Conservation (phyloP, 768 basidiomycete genomes). For the Sarcodon aspratus region DNA sequence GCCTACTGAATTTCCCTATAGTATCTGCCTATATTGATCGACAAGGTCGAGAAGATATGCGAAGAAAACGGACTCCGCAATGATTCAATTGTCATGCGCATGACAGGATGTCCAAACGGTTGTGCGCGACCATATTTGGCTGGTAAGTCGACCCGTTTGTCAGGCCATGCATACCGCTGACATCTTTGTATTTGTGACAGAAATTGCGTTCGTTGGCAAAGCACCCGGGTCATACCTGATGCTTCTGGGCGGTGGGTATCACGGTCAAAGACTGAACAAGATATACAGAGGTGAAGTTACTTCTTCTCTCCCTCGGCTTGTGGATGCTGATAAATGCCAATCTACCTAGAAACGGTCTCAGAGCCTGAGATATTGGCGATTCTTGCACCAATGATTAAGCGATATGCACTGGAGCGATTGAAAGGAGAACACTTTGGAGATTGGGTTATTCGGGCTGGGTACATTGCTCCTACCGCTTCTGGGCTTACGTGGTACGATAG, state of each 20-base stretch:
- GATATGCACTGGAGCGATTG: constrained; percentile 76
- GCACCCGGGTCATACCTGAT: constrained; percentile 87
- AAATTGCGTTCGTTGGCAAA: constrained; percentile 95
- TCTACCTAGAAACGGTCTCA: constrained; percentile 61
- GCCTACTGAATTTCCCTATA: constrained; percentile 15
- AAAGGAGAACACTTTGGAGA: constrained; percentile 94
- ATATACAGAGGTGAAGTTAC: constrained; percentile 59
- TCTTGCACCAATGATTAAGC: constrained; percentile 87
- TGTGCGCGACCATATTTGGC: constrained; percentile 91
- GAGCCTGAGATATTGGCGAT: constrained; percentile 90
- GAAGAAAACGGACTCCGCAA: constrained; percentile 90
- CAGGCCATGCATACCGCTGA: background rate
- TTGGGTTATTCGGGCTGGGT: constrained; percentile 86
- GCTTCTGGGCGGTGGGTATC: constrained; percentile 93
- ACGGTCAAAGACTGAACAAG: constrained; percentile 92
- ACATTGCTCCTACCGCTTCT: constrained; percentile 75
- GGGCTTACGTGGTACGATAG: constrained; percentile 84
- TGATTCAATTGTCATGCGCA: constrained; percentile 95
- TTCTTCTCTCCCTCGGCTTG: background rate
- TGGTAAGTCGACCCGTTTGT: constrained; percentile 30
- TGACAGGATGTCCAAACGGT: constrained; percentile 96
- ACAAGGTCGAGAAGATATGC: constrained; percentile 91
- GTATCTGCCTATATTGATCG: constrained; percentile 87
- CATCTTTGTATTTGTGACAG: constrained; percentile 26
- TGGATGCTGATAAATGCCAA: background rate